phyloP scores from a whole-genome alignment of 257 asterid species.

The Fraxinus quadrangulata region DNA sequence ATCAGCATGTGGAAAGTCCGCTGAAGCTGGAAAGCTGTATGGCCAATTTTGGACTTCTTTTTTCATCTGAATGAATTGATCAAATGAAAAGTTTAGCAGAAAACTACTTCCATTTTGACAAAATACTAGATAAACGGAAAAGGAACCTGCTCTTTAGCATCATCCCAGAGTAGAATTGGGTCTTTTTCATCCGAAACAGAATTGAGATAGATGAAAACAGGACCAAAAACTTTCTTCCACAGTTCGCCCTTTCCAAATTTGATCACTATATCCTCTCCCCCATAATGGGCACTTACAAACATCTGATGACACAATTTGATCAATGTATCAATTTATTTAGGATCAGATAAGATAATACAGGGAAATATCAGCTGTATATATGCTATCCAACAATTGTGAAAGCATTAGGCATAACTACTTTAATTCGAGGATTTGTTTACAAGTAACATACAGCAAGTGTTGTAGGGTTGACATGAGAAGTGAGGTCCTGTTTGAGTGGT shows the following conservation, averaged over 20 bases:
- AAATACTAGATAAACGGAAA: neutral
- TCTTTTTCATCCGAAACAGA: constrained; percentile 29
- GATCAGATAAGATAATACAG: neutral
- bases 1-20: constrained; percentile 57
- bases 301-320: constrained; percentile 28
- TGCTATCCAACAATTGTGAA: neutral
- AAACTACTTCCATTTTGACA: neutral
- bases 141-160: constrained; percentile 53
- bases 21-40: constrained; percentile 76
- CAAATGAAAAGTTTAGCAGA: neutral
- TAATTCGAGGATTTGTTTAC: neutral
- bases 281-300: constrained; percentile 62
- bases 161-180: constrained; percentile 43
- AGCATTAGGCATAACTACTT: neutral
- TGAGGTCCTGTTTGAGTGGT: constrained; percentile 84
- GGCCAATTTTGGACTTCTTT: constrained; percentile 68
- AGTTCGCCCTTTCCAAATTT: constrained; percentile 42
- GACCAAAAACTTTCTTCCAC: constrained; percentile 67
- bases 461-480: constrained; percentile 93
- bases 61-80: constrained; percentile 37
- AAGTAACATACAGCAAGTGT: constrained; percentile 56
- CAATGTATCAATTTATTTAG: neutral
- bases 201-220: constrained; percentile 54
- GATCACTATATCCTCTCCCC: constrained; percentile 50
- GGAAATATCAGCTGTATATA: no score